A percentile compares a stretch with the other conserved stretches of the same genome.
These are phyloP conservation scores for Talaromyces ruber DNA, from an alignment of 495 filamentous ascomycete genomes.

Conservation along the genomic window DNA sequence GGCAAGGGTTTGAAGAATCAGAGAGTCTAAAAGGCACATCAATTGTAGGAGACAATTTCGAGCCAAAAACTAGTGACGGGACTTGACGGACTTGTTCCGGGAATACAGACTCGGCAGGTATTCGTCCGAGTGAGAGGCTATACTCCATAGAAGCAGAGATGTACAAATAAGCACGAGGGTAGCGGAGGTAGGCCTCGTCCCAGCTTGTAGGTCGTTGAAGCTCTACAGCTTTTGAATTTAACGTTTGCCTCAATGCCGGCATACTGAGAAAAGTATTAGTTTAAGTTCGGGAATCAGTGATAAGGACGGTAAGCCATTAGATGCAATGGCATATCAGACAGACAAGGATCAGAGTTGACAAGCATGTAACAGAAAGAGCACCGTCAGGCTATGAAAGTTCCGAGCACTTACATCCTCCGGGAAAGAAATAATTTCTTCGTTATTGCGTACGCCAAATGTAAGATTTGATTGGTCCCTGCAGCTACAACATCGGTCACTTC, in stretches of 20 bases:
- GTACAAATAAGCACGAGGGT: slow-evolving; percentile 24
- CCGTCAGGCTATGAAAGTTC: neutral
- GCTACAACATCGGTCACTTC: slow-evolving; percentile 27
- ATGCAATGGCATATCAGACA: neutral
- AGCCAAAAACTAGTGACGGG: slow-evolving; percentile 13
- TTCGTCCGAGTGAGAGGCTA: slow-evolving; percentile 16
- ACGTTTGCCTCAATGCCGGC: neutral
- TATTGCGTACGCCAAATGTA: slow-evolving; percentile 22
- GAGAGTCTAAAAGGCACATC: neutral
- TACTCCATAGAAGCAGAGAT: slow-evolving; percentile 26
- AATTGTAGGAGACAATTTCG: slow-evolving; percentile 18
- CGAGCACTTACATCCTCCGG: neutral
- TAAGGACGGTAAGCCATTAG: neutral
- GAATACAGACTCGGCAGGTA: slow-evolving; percentile 16
- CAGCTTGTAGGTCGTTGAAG: slow-evolving; percentile 15
- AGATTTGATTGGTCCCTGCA: slow-evolving; percentile 20
- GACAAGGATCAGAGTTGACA: too few species aligned
- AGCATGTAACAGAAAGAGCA: too few species aligned
- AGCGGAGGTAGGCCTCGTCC: slow-evolving; percentile 22
- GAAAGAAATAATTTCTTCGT: slow-evolving; percentile 21
- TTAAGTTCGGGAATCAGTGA: neutral
- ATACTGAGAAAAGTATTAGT: neutral
- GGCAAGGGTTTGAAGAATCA: too few species aligned
- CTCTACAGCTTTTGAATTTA: neutral
- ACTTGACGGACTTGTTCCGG: slow-evolving; percentile 20